Conservation (phyloP, 805 yeast species). For the Hyphopichia homilentoma region DNA sequence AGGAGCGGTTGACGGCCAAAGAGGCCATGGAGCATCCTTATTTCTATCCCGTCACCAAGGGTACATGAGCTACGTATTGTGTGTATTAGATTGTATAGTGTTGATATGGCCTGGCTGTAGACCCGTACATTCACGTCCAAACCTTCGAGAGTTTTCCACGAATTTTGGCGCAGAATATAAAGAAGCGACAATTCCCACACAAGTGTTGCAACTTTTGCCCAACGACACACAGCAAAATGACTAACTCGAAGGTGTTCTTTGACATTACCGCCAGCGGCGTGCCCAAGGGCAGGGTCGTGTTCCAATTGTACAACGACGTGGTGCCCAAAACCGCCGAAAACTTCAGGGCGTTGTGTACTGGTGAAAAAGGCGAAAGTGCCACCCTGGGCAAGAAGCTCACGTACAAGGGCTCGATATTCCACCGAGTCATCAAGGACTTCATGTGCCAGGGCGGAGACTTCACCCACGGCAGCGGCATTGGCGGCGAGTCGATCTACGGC, state of each 20-base stretch:
- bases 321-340: constrained; percentile 90
- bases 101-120: no score
- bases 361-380: constrained; percentile 67
- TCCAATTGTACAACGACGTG: constrained; percentile 67
- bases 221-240: no score
- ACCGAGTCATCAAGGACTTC: constrained; percentile 82
- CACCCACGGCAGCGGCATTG: constrained; percentile 40
- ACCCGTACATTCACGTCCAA: no score
- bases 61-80: no score
- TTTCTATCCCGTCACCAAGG: constrained; percentile 35
- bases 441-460: constrained; percentile 95
- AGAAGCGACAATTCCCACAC: no score
- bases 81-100: no score
- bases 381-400: constrained; percentile 59
- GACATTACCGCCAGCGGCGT: constrained; percentile 74
- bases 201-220: no score
- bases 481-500: constrained; percentile 45
- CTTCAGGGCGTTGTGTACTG: constrained; percentile 84
- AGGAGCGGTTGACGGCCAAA: constrained; percentile 79
- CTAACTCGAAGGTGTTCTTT: constrained; percentile 61
- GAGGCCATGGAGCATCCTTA: constrained; percentile 82
- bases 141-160: no score
- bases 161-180: no score
- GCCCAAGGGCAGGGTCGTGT: constrained; percentile 70
- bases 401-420: constrained; percentile 87